phyloP scores from a whole-genome alignment of 495 filamentous ascomycete species.

The Clohesyomyces aquaticus region DNA sequence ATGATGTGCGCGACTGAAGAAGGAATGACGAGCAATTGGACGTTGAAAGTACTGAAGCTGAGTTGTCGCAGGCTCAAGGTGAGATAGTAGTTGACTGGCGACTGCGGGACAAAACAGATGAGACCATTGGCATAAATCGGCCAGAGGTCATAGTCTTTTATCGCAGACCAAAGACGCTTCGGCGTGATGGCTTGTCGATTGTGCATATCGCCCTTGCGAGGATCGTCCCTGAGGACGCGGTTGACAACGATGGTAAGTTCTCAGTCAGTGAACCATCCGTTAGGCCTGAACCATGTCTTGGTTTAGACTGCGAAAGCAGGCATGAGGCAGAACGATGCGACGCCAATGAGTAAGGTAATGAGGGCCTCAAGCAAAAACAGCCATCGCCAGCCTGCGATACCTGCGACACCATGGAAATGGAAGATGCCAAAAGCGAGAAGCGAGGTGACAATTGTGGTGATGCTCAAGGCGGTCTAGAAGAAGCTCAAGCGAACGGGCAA shows the following conservation, averaged over 20 bases:
- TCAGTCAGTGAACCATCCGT: background rate
- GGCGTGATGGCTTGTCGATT: constrained; percentile 61
- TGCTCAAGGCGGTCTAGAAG: constrained; percentile 71
- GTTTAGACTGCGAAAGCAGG: too few relatives aligned
- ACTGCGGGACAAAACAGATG: constrained; percentile 57
- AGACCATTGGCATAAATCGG: constrained; percentile 68
- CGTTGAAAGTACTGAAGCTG: constrained; percentile 67
- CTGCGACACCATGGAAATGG: constrained; percentile 63
- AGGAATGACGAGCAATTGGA: constrained; percentile 70
- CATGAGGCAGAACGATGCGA: constrained; percentile 54
- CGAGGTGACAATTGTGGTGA: constrained; percentile 65
- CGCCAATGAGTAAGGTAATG: constrained; percentile 35
- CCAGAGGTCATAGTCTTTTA: constrained; percentile 69
- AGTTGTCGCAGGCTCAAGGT: constrained; percentile 61
- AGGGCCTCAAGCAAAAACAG: constrained; percentile 32
- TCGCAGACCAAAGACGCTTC: constrained; percentile 57
- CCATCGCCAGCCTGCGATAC: constrained; percentile 55
- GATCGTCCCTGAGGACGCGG: constrained; percentile 62
- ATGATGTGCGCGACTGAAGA: constrained; percentile 4
- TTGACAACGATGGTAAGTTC: background rate
- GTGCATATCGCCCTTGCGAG: constrained; percentile 65
- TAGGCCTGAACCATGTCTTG: too few relatives aligned
- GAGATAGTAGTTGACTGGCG: constrained; percentile 59
- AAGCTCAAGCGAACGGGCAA: constrained; percentile 65
- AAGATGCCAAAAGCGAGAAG: constrained; percentile 74